Conservation (phyloP, 768 basidiomycete genomes). For the Pulveroboletus sp. region DNA sequence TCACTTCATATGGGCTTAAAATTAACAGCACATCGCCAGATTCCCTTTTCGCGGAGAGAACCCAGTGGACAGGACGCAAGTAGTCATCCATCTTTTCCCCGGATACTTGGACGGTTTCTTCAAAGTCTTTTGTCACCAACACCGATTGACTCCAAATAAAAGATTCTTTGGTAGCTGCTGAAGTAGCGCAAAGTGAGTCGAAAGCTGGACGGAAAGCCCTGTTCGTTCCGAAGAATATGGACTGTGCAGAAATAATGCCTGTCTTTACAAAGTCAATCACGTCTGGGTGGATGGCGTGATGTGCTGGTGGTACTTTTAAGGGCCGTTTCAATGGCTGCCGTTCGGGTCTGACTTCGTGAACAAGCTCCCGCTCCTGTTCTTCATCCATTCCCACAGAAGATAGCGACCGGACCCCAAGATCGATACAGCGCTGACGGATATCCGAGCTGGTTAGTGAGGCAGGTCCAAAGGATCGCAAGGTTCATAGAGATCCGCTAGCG, state of each 20-base stretch:
- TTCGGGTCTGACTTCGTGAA: conserved; percentile 40
- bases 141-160: conserved; percentile 12
- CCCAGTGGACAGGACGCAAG: conserved; percentile 20
- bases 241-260: conserved; percentile 19
- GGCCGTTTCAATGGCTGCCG: conserved; percentile 33
- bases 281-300: conserved; percentile 11
- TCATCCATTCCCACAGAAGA: conserved; percentile 2
- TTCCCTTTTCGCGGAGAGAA: conserved; percentile 7
- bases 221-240: conserved; percentile 4
- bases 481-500: background rate
- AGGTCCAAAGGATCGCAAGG: background rate
- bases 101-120: background rate
- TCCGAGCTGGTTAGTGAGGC: background rate
- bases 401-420: conserved; percentile 1
- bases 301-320: conserved; percentile 19
- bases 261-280: conserved; percentile 18
- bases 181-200: conserved; percentile 1
- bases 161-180: conserved; percentile 12
- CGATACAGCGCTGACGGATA: conserved; percentile 1
- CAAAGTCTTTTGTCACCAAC: conserved; percentile 10
- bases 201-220: conserved; percentile 17
- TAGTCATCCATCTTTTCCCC: conserved; percentile 5
- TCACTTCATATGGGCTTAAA: conserved; percentile 40
- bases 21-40: conserved; percentile 27
- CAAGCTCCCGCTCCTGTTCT: conserved; percentile 42